These are phyloP conservation scores for Kitagawia praeruptora DNA, from an alignment of 129 eudicot genomes.

Conservation along the genomic window DNA sequence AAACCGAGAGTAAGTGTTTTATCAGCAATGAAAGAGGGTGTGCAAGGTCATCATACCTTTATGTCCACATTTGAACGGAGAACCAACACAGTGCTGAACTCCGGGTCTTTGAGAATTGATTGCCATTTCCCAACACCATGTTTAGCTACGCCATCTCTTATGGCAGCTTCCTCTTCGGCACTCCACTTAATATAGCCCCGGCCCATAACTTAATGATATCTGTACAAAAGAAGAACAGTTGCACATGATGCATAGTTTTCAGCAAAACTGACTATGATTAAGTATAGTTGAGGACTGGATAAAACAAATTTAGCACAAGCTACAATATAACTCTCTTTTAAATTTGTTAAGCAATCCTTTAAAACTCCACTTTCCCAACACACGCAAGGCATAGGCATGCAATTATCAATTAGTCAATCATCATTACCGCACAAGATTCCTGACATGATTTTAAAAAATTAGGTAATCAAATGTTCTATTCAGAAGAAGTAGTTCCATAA, in stretches of 20 bases:
- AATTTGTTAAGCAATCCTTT: background rate
- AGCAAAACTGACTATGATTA: background rate
- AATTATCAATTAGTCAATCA: background rate
- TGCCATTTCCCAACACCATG: conserved; percentile 81
- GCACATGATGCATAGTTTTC: background rate
- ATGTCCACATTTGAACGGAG: conserved; percentile 83
- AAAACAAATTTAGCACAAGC: background rate
- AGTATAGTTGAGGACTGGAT: background rate
- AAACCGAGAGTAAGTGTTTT: background rate
- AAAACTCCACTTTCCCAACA: background rate
- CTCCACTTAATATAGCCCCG: conserved; percentile 68
- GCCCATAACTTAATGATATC: conserved; percentile 12
- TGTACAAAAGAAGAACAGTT: conserved; percentile 1
- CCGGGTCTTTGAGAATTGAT: conserved; percentile 66
- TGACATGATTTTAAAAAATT: background rate
- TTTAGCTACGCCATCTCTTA: conserved; percentile 67
- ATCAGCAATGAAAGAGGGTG: background rate
- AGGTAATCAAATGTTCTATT: too few species aligned
- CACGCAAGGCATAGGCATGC: background rate
- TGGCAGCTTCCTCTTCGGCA: conserved; percentile 82
- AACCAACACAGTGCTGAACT: conserved; percentile 45
- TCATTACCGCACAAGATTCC: too few species aligned
- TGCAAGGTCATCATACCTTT: conserved; percentile 34
- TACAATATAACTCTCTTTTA: background rate
- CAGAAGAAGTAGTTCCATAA: too few species aligned